Conservation (phyloP, 2,329 filamentous ascomycete species). For the Periconia digitata region DNA sequence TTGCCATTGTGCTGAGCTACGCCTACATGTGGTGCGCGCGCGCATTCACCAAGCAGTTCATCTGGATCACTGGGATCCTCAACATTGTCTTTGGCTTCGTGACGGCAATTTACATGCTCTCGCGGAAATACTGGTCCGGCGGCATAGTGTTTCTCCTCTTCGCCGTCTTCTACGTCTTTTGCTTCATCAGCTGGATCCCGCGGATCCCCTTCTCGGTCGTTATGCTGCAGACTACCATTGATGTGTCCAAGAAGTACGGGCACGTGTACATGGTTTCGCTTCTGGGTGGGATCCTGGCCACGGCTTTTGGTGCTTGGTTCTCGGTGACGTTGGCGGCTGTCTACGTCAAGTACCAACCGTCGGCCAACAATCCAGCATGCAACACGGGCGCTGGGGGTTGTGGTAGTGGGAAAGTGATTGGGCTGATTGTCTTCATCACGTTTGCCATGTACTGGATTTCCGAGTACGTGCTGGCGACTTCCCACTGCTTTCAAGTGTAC, state of each 20-base stretch:
- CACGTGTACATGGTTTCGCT: constrained; percentile 85
- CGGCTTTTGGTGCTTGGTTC: constrained; percentile 82
- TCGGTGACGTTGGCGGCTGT: constrained; percentile 82
- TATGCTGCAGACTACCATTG: constrained; percentile 84
- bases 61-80: constrained; percentile 70
- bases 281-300: constrained; percentile 75
- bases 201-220: constrained; percentile 88
- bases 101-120: constrained; percentile 84
- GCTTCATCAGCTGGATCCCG: constrained; percentile 82
- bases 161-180: constrained; percentile 74
- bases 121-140: constrained; percentile 73
- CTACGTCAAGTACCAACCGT: constrained; percentile 79
- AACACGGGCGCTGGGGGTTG: constrained; percentile 61
- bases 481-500: too few relatives aligned
- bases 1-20: constrained; percentile 75
- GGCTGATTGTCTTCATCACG: constrained; percentile 80
- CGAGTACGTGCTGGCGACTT: constrained; percentile 70
- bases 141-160: constrained; percentile 88
- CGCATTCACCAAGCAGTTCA: constrained; percentile 82
- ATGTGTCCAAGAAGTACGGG: constrained; percentile 79
- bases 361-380: constrained; percentile 58
- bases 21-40: constrained; percentile 76
- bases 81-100: constrained; percentile 84
- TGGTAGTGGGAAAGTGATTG: constrained; percentile 75
- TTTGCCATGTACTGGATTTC: constrained; percentile 94